Percentiles rank a stretch among this genome's conserved stretches.
These are phyloP conservation scores for Chytriomyces confervae DNA, from an alignment of 192 early-diverging fungal species.

Conservation along the genomic window DNA sequence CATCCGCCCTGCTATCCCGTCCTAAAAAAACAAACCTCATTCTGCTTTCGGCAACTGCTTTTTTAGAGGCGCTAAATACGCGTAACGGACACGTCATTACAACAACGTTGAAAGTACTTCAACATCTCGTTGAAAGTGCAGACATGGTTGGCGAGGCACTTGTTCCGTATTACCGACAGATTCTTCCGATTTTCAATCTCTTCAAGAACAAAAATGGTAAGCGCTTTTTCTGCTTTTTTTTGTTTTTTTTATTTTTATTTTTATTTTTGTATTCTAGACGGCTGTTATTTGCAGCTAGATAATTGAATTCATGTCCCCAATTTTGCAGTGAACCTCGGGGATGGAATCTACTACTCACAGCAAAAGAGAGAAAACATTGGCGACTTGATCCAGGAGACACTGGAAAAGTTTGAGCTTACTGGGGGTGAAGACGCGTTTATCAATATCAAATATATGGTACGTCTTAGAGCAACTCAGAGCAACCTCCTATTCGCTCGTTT, in stretches of 20 bases:
- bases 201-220: conserved; percentile 72
- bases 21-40: not conserved
- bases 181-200: conserved; percentile 67
- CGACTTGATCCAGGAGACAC: conserved; percentile 68
- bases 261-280: not conserved
- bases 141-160: conserved; percentile 71
- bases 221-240: not conserved
- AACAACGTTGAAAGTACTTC: conserved; percentile 65
- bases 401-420: conserved; percentile 69
- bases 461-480: not conserved
- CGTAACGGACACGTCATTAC: conserved; percentile 68
- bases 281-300: not conserved
- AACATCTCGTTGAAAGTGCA: conserved; percentile 67
- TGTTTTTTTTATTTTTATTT: conserved; percentile 10
- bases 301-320: not conserved
- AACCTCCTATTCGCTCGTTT: not conserved
- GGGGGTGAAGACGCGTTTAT: conserved; percentile 74
- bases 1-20: not conserved
- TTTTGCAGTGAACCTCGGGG: conserved; percentile 62
- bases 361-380: conserved; percentile 73
- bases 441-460: conserved; percentile 73
- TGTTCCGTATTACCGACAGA: conserved; percentile 69
- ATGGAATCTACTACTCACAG: conserved; percentile 70
- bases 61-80: conserved; percentile 68
- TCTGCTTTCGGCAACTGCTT: not conserved